Conservation (phyloP, 169 alveolate genomes). For the Plasmodium blacklocki region DNA sequence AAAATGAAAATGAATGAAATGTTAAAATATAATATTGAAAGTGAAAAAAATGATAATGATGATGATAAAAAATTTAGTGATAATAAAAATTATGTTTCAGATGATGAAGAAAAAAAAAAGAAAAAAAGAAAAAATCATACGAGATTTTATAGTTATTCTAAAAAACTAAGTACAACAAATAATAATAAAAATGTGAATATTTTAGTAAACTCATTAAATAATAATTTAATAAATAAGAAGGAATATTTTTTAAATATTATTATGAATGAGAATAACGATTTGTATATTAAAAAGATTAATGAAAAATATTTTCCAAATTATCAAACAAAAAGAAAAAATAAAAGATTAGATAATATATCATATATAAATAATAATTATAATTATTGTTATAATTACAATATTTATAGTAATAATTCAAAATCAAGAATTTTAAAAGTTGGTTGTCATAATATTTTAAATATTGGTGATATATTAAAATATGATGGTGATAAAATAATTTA, state of each 20-base stretch:
- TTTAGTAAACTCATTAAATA: no score
- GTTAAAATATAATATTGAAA: not conserved
- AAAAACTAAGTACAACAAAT: no score
- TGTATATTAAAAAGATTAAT: conserved; percentile 31
- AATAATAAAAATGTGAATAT: no score
- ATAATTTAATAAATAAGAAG: conserved; percentile 12
- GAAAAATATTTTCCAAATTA: conserved; percentile 40
- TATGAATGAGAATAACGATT: conserved; percentile 46
- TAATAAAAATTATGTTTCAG: no score
- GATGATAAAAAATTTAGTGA: no score
- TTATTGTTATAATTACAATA: not conserved
- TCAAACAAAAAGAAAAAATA: conserved; percentile 36
- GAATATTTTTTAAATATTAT: conserved; percentile 39
- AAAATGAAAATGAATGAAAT: not conserved
- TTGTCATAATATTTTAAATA: conserved; percentile 75
- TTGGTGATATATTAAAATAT: conserved; percentile 80
- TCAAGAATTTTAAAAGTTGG: conserved; percentile 76
- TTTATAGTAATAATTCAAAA: conserved; percentile 34
- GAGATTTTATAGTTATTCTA: no score
- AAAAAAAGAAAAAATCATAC: no score
- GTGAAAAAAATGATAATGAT: no score
- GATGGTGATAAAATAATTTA: conserved; percentile 72
- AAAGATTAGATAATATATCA: not conserved
- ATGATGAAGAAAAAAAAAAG: no score
- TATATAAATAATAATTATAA: no score